phyloP scores from a whole-genome alignment of 2,329 filamentous ascomycete genomes.

The Colletotrichum chlorophyti region DNA sequence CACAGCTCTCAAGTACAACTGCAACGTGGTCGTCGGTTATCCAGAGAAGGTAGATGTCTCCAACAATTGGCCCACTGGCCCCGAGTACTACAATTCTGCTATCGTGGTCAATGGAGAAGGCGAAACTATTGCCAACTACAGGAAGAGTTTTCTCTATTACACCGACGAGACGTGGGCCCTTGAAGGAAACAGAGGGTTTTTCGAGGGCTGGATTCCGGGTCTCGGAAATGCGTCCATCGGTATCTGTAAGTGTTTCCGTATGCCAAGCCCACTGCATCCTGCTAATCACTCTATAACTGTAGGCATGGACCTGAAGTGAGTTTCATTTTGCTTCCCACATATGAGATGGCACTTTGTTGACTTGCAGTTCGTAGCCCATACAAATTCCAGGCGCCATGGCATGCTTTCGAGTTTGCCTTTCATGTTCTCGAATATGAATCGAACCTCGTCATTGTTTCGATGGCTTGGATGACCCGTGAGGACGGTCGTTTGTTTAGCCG shows the following conservation, averaged over 20 bases:
- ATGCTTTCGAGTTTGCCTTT: constrained; percentile 52
- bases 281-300: not conserved
- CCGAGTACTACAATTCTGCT: constrained; percentile 61
- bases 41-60: constrained; percentile 70
- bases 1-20: constrained; percentile 70
- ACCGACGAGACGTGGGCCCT: constrained; percentile 66
- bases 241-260: constrained; percentile 49
- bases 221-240: constrained; percentile 58
- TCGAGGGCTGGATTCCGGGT: constrained; percentile 43
- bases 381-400: constrained; percentile 47
- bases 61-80: constrained; percentile 54
- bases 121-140: constrained; percentile 66
- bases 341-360: not conserved
- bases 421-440: constrained; percentile 64
- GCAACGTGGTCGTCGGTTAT: constrained; percentile 75
- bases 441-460: constrained; percentile 72
- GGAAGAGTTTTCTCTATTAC: constrained; percentile 64
- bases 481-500: constrained; percentile 53
- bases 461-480: constrained; percentile 78
- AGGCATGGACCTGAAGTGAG: constrained; percentile 68
- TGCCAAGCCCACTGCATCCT: not conserved
- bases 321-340: not conserved
- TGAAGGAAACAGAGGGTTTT: constrained; percentile 57
- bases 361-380: constrained; percentile 39
- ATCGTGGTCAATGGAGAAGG: constrained; percentile 65